phyloP scores from a whole-genome alignment of 2,329 filamentous ascomycete genomes.

The Pyrenochaeta sp. region DNA sequence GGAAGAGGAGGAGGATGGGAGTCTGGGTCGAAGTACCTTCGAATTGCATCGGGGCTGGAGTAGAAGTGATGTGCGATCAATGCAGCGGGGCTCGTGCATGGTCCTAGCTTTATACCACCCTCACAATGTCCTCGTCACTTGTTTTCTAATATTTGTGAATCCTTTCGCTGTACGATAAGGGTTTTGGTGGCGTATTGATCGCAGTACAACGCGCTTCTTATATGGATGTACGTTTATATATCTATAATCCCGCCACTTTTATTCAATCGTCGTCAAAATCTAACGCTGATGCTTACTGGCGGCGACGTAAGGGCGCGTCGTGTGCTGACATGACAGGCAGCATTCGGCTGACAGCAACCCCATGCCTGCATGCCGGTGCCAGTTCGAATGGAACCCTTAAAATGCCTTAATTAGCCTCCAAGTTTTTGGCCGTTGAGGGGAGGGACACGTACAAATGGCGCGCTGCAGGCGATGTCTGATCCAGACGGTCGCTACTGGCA shows the following conservation, averaged over 20 bases:
- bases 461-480: not conserved
- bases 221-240: no score
- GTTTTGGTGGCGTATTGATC: no score
- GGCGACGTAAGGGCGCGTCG: no score
- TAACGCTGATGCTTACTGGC: not conserved
- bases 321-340: not conserved
- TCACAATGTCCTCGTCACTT: no score
- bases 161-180: no score
- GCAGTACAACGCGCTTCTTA: no score
- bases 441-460: not conserved
- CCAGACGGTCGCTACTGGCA: not conserved
- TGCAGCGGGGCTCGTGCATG: no score
- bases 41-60: conserved; percentile 64
- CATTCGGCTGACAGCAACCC: not conserved
- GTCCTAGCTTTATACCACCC: no score
- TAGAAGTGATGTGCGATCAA: conserved; percentile 42
- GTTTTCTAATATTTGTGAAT: no score
- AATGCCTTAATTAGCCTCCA: not conserved
- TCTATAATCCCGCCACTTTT: no score
- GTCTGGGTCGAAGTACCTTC: conserved; percentile 68
- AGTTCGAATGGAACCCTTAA: not conserved
- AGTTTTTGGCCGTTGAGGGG: not conserved
- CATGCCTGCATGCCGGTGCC: not conserved
- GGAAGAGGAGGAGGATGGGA: conserved; percentile 64
- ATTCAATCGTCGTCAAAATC: not conserved